Evolutionary conservation across 108 stramenopile species (phyloP), one percentile per base, ranked within the genome.

Genomic region (Pseudonitzschia delicatissima): DNA sequence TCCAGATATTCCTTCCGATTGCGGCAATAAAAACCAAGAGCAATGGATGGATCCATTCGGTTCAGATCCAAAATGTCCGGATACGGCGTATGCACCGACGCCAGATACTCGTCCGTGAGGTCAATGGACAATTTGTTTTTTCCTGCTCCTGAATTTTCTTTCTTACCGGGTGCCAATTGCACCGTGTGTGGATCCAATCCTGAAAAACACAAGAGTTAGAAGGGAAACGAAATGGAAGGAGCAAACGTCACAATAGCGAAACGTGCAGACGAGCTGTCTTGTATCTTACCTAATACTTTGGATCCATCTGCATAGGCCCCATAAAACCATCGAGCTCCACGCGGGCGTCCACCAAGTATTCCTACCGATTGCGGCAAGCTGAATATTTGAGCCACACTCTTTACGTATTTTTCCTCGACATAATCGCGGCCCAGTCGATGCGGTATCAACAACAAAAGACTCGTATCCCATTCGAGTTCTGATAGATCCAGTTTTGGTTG

Each of bases 141-240:
- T 45, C 15, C 31, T 42, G 18, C 53, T 68, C 35, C 44, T 33
- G 51, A 65, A 45, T 27, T 59, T 76, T 51, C 87, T 71, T 29
- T 74, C 53, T 5, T 55, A 2, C 32, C 49, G 8, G 92, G 88
- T 25, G 89, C 89, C 20, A 52, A 42, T 70, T 96, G 94, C 2
- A 88, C 84, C 12, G 82, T 86, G 66, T 96, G 94, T 13, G 94
- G 94, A 78, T 96, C 94, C n/a, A 92, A 67, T 3, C 94, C 94
- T 48, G 47, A 21, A 39, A 8, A 6, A 39, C 11, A 11, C 37
- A 39, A 39, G 11, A 6, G 37, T 8, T 8, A 39, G 11, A 39
- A 39, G 37, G 37, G 11, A 39, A 39, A 39, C 11, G 37, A 6
- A 8, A 6, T 39, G 11, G 8, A 39, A 39, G 37, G 8, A 39